A percentile compares a stretch with the other conserved stretches of the same genome.
These are phyloP conservation scores for Ammopiptanthus mongolicus DNA, from an alignment of 306 rosid genomes.

Conservation along the genomic window DNA sequence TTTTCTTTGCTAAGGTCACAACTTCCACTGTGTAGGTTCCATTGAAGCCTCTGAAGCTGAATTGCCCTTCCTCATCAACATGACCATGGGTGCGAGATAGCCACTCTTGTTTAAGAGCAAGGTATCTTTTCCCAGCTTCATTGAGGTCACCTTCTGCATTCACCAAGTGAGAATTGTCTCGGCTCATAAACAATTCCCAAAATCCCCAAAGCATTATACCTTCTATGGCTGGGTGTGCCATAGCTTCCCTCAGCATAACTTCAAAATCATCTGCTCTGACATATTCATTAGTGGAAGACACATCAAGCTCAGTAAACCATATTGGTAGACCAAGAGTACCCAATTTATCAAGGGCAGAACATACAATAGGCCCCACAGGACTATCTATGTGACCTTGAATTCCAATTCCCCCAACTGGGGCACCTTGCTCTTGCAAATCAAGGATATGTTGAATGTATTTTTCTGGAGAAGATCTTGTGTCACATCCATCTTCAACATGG, in stretches of 20 bases:
- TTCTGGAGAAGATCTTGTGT: conserved; percentile 66
- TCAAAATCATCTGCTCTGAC: conserved; percentile 84
- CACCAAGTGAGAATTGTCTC: conserved; percentile 69
- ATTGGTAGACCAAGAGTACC: conserved; percentile 75
- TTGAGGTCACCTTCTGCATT: conserved; percentile 85
- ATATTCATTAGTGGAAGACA: conserved; percentile 63
- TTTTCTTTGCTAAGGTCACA: conserved; percentile 33
- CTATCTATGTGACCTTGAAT: conserved; percentile 85
- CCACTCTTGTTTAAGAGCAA: conserved; percentile 77
- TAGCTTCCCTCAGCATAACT: conserved; percentile 72
- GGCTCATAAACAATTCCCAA: conserved; percentile 87
- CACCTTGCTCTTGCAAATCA: conserved; percentile 73
- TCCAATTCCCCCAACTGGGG: conserved; percentile 83
- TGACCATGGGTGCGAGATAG: conserved; percentile 55
- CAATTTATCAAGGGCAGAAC: conserved; percentile 64
- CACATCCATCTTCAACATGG: conserved; percentile 79
- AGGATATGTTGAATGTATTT: conserved; percentile 66
- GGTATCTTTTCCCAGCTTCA: conserved; percentile 68
- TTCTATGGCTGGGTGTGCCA: conserved; percentile 72
- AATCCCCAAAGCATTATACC: conserved; percentile 92
- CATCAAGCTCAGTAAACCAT: conserved; percentile 93
- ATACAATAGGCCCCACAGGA: conserved; percentile 82
- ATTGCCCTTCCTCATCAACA: conserved; percentile 49
- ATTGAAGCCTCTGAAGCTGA: conserved; percentile 71
- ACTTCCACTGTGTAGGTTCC: conserved; percentile 70